A percentile compares a stretch with the other conserved stretches of the same genome.
Evolutionary conservation across 805 yeast species (phyloP).

Genomic region (Myxozyma kluyveri): DNA sequence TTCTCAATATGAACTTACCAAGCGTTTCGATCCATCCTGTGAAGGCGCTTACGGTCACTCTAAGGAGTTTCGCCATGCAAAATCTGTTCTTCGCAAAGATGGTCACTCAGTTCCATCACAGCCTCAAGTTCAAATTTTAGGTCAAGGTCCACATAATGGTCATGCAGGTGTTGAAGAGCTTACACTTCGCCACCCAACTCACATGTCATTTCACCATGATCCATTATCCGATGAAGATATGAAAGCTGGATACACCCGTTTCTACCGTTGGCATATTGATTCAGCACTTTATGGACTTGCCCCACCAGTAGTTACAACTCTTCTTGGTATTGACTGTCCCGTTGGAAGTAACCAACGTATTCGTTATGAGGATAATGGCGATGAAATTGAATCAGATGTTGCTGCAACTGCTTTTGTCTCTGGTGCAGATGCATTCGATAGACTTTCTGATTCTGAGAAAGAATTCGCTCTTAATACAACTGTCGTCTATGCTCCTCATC

Average conservation of each 20-base stretch:
- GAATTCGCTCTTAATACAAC: slow-evolving; percentile 71
- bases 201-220: slow-evolving; percentile 71
- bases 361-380: slow-evolving; percentile 64
- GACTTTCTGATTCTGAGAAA: slow-evolving; percentile 66
- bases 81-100: slow-evolving; percentile 73
- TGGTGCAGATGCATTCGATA: slow-evolving; percentile 74
- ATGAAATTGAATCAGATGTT: slow-evolving; percentile 63
- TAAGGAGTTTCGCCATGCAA: slow-evolving; percentile 63
- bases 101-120: slow-evolving; percentile 75
- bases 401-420: slow-evolving; percentile 90
- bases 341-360: slow-evolving; percentile 51
- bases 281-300: slow-evolving; percentile 81
- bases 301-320: slow-evolving; percentile 83
- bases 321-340: slow-evolving; percentile 80
- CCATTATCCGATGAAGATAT: slow-evolving; percentile 64
- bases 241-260: slow-evolving; percentile 64
- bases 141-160: slow-evolving; percentile 64
- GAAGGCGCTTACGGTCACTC: slow-evolving; percentile 81
- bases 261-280: slow-evolving; percentile 93
- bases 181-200: slow-evolving; percentile 77
- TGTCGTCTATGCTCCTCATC: slow-evolving; percentile 89
- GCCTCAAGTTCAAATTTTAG: slow-evolving; percentile 88
- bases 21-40: slow-evolving; percentile 73
- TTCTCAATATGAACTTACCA: slow-evolving; percentile 73
- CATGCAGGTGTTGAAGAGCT: slow-evolving; percentile 59